Conservation (phyloP, 1,284 basidiomycete genomes). For the Thelephora terrestris region DNA sequence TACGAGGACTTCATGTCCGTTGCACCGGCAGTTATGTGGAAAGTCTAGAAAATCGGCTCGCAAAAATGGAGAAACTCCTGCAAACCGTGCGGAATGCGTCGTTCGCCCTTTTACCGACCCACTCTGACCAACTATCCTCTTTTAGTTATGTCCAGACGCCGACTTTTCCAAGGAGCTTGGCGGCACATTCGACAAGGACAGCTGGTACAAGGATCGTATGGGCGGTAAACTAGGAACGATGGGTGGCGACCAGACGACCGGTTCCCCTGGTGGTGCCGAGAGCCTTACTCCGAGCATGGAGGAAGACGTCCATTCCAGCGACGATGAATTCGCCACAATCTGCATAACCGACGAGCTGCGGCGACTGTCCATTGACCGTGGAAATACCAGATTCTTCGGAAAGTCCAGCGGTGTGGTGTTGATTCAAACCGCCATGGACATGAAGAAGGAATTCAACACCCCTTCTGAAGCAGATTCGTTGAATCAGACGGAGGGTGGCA, state of each 20-base stretch:
- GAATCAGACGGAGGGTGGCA: constrained; percentile 12
- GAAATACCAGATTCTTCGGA: constrained; percentile 37
- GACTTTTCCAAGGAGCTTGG: constrained; percentile 41
- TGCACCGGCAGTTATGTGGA: constrained; percentile 52
- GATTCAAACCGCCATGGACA: constrained; percentile 37
- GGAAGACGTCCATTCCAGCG: constrained; percentile 27
- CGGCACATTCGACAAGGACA: constrained; percentile 35
- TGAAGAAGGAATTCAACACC: constrained; percentile 35
- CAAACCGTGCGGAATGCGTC: constrained; percentile 34
- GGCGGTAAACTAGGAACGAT: background rate
- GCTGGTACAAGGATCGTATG: constrained; percentile 20
- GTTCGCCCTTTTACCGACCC: background rate
- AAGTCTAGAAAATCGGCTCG: constrained; percentile 58
- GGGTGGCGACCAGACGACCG: background rate
- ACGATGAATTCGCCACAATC: constrained; percentile 20
- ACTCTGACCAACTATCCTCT: background rate
- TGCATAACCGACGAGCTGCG: constrained; percentile 13
- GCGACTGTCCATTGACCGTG: constrained; percentile 16
- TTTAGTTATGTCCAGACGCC: constrained; percentile 38
- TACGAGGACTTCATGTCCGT: background rate
- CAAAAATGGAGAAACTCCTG: constrained; percentile 61
- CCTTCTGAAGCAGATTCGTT: constrained; percentile 4
- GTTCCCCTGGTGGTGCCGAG: background rate
- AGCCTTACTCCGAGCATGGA: constrained; percentile 9
- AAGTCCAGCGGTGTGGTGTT: constrained; percentile 43